Conservation (phyloP, 192 early-diverging fungal genomes). For the Geranomyces variabilis region DNA sequence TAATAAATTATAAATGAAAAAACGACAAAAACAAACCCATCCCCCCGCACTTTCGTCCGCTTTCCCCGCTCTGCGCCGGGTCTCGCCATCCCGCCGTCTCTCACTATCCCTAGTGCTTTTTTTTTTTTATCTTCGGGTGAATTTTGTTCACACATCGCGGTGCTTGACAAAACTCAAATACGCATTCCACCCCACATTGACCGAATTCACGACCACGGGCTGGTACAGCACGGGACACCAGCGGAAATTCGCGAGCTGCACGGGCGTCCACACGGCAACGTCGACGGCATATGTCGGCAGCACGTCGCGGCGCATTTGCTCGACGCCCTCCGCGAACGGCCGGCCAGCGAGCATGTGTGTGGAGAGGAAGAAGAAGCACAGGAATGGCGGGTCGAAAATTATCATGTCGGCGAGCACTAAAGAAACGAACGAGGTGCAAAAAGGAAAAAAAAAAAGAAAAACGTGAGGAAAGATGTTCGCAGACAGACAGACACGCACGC, state of each 20-base stretch:
- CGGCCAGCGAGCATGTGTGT: constrained; percentile 39
- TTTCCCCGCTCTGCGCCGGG: no score
- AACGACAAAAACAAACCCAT: no score
- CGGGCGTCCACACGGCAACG: constrained; percentile 43
- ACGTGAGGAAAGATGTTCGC: no score
- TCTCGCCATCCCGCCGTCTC: no score
- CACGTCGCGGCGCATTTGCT: constrained; percentile 40
- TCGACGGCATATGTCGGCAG: constrained; percentile 42
- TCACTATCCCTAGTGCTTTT: no score
- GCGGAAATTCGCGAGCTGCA: constrained; percentile 46
- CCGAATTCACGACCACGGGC: constrained; percentile 40
- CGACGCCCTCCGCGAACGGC: constrained; percentile 12
- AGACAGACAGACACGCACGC: no score
- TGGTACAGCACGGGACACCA: constrained; percentile 43
- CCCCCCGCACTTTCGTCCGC: no score
- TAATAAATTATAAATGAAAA: no score
- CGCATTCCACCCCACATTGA: constrained; percentile 39
- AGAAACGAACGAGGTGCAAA: neutral
- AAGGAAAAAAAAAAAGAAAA: neutral
- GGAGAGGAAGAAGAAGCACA: constrained; percentile 43
- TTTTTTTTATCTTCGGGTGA: no score
- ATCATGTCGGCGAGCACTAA: constrained; percentile 37
- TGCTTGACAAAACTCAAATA: constrained; percentile 37
- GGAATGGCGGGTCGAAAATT: constrained; percentile 47
- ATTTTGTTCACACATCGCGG: constrained; percentile 17